Evolutionary conservation across 371 early-diverging fungal genomes (phyloP).

Genomic region (Rhizopus microsporus): DNA sequence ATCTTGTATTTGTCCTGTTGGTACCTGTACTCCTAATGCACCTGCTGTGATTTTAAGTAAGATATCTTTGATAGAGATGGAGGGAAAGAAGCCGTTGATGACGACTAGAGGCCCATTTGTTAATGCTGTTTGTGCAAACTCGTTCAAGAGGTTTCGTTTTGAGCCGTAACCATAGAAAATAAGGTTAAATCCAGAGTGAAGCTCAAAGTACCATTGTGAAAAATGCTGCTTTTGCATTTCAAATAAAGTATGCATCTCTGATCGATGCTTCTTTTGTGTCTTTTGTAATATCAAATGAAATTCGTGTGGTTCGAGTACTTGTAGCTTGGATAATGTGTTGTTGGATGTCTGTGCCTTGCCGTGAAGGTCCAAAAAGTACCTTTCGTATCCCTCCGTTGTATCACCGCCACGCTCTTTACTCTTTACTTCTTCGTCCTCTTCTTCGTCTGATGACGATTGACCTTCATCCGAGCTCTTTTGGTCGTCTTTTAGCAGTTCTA

Average conservation of each 20-base stretch:
- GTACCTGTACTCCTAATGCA: constrained; percentile 33
- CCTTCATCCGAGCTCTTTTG: constrained; percentile 14
- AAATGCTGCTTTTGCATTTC: constrained; percentile 67
- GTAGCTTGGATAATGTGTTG: constrained; percentile 79
- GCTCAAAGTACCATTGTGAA: constrained; percentile 84
- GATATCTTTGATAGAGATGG: constrained; percentile 73
- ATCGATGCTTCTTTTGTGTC: constrained; percentile 59
- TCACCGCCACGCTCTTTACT: constrained; percentile 34
- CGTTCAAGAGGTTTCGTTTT: constrained; percentile 73
- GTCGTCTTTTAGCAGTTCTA: constrained; percentile 32
- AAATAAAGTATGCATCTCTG: constrained; percentile 56
- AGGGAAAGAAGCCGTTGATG: constrained; percentile 85
- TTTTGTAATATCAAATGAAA: constrained; percentile 53
- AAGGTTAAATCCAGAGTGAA: constrained; percentile 75
- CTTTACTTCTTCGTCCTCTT: constrained; percentile 30
- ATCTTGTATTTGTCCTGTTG: constrained; percentile 60
- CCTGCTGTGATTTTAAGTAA: constrained; percentile 60
- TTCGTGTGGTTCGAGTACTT: constrained; percentile 65
- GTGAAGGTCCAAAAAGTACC: constrained; percentile 74
- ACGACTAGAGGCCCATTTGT: constrained; percentile 70
- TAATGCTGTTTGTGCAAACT: constrained; percentile 64
- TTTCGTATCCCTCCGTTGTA: constrained; percentile 59
- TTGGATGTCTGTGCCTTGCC: constrained; percentile 73
- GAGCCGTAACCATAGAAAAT: constrained; percentile 91
- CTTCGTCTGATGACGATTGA: constrained; percentile 26